These are phyloP conservation scores for grape (Vitis vinifera) DNA, from an alignment of 164 flowering plant species.

Conservation along the genomic window DNA sequence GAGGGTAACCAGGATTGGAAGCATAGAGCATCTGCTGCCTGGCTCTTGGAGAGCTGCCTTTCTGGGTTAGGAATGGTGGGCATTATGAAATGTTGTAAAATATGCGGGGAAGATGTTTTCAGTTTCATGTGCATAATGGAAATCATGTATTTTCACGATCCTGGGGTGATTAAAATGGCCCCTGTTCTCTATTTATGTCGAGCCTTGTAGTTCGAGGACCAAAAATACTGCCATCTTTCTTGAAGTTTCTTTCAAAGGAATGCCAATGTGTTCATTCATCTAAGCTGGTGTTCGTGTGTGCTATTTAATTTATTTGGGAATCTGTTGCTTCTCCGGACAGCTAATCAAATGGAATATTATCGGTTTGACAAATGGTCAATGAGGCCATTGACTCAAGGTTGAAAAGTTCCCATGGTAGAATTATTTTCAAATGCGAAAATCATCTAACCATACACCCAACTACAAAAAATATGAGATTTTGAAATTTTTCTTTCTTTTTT, in stretches of 20 bases:
- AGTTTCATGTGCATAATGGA: not conserved
- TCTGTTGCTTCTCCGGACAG: not conserved
- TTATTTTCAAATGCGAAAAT: too few species aligned
- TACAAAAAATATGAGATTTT: too few species aligned
- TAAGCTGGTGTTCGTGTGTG: not conserved
- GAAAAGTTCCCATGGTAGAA: too few species aligned
- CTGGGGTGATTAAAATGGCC: not conserved
- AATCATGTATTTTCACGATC: not conserved
- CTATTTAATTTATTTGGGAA: not conserved
- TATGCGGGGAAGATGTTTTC: not conserved
- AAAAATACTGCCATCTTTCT: not conserved
- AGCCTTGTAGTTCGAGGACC: not conserved
- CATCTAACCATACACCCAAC: too few species aligned
- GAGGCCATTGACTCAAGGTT: too few species aligned
- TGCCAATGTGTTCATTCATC: not conserved
- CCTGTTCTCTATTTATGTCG: not conserved
- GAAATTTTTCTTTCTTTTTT: too few species aligned
- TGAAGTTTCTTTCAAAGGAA: not conserved
- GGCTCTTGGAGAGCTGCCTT: not conserved
- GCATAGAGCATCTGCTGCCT: not conserved
- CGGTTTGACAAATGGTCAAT: too few species aligned
- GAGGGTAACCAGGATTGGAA: not conserved
- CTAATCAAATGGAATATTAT: not conserved
- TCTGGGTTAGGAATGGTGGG: not conserved
- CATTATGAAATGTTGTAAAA: not conserved